Evolutionary conservation across 768 basidiomycete genomes (phyloP).

Genomic region (Clitopilus hobsonii): DNA sequence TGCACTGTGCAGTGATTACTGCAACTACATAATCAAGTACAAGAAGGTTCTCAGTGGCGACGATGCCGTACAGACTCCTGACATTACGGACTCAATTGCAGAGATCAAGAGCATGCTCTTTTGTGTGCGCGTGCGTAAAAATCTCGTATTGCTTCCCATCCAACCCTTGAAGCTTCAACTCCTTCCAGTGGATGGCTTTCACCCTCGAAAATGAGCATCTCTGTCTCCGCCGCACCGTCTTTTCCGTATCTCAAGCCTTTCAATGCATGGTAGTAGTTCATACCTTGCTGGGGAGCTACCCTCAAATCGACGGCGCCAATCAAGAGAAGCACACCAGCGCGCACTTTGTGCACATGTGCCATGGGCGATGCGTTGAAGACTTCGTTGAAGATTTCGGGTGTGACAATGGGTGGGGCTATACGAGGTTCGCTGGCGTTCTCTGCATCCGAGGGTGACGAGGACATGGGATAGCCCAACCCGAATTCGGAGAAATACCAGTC

Average conservation of each 20-base stretch:
- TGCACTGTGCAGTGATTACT: too few relatives aligned
- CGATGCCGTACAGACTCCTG: too few relatives aligned
- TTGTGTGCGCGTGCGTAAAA: conserved; percentile 35
- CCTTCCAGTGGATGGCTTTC: conserved; percentile 63
- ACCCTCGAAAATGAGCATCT: conserved; percentile 57
- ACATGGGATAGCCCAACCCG: conserved; percentile 36
- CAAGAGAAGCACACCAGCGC: conserved; percentile 49
- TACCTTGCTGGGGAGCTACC: conserved; percentile 59
- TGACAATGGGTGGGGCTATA: conserved; percentile 32
- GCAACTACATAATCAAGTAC: too few relatives aligned
- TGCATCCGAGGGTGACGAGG: conserved; percentile 20
- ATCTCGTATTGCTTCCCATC: conserved; percentile 46
- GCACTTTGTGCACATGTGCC: conserved; percentile 43
- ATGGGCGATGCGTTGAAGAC: conserved; percentile 56
- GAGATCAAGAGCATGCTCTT: background rate
- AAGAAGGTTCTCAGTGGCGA: too few relatives aligned
- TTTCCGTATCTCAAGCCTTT: conserved; percentile 30
- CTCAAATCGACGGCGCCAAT: conserved; percentile 59
- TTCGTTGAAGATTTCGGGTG: conserved; percentile 35
- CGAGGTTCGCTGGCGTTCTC: conserved; percentile 4
- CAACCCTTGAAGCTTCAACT: conserved; percentile 52
- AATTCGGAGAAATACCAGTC: conserved; percentile 61
- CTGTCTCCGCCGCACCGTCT: conserved; percentile 30
- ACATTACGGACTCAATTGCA: too few relatives aligned
- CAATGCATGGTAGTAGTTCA: conserved; percentile 61